Percentiles rank a stretch among this genome's conserved stretches.
phyloP scores from a whole-genome alignment of 1,284 basidiomycete genomes.

The Pholiota adiposa region DNA sequence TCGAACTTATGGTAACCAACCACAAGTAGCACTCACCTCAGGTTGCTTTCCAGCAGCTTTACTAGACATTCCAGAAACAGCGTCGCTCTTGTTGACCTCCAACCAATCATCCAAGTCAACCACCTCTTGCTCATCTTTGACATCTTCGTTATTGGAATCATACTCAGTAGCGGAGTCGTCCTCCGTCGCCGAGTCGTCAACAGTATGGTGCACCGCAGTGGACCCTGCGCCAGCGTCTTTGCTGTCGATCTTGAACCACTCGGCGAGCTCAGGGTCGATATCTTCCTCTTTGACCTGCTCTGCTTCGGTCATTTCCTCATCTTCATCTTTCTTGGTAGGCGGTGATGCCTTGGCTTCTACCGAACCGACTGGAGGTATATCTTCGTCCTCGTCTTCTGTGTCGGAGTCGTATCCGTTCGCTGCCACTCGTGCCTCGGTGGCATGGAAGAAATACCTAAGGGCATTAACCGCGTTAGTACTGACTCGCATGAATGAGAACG shows the following conservation, averaged over 20 bases:
- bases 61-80: conserved; percentile 17
- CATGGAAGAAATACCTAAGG: conserved; percentile 75
- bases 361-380: background rate
- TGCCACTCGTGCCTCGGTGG: conserved; percentile 49
- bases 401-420: conserved; percentile 48
- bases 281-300: conserved; percentile 31
- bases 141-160: conserved; percentile 71
- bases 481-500: background rate
- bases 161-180: conserved; percentile 67
- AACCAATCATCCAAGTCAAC: conserved; percentile 53
- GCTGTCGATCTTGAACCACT: conserved; percentile 65
- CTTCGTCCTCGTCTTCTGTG: conserved; percentile 38
- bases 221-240: conserved; percentile 19
- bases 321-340: conserved; percentile 1
- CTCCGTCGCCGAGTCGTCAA: conserved; percentile 61
- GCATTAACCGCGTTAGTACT: background rate
- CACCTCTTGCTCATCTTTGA: conserved; percentile 38
- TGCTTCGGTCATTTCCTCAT: conserved; percentile 21
- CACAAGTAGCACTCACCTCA: conserved; percentile 8
- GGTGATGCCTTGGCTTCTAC: background rate
- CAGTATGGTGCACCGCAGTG: conserved; percentile 24
- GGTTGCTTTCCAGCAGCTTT: conserved; percentile 15
- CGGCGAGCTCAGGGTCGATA: conserved; percentile 53
- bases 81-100: conserved; percentile 30
- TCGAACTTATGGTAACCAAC: background rate